These are phyloP conservation scores for Aspergillus indologenus DNA, from an alignment of 495 filamentous ascomycete genomes.

Conservation along the genomic window DNA sequence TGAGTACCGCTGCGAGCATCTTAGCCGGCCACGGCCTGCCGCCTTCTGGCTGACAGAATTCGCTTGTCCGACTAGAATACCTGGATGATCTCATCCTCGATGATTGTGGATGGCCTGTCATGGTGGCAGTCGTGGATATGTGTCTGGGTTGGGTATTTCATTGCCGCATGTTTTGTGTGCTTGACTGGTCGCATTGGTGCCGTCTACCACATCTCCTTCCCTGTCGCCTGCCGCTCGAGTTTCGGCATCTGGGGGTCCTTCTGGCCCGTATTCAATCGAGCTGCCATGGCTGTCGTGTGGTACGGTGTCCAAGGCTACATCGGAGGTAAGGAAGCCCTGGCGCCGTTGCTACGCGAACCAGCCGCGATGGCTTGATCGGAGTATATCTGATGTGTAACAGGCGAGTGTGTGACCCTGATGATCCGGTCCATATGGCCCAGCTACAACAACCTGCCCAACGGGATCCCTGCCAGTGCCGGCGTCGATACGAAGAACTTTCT, in stretches of 20 bases:
- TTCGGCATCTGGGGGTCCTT: constrained; percentile 87
- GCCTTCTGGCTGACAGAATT: background rate
- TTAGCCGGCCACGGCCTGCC: constrained; percentile 15
- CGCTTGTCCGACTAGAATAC: constrained; percentile 57
- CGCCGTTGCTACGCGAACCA: background rate
- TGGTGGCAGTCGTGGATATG: constrained; percentile 98
- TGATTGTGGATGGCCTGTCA: constrained; percentile 73
- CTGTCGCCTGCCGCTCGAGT: constrained; percentile 68
- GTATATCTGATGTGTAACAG: constrained; percentile 24
- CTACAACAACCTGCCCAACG: constrained; percentile 63
- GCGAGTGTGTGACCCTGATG: constrained; percentile 78
- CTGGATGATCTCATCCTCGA: constrained; percentile 92
- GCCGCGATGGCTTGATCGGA: background rate
- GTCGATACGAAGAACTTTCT: constrained; percentile 73
- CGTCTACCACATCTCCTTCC: constrained; percentile 87
- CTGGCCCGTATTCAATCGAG: constrained; percentile 89
- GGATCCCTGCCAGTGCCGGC: constrained; percentile 60
- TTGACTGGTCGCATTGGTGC: constrained; percentile 82
- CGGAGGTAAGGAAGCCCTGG: constrained; percentile 52
- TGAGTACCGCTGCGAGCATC: constrained; percentile 28
- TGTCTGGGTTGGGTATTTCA: constrained; percentile 78
- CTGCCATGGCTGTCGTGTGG: constrained; percentile 73
- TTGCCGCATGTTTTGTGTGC: constrained; percentile 72
- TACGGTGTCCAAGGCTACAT: constrained; percentile 88
- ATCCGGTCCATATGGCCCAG: constrained; percentile 77